Evolutionary conservation across 2,329 filamentous ascomycete genomes (phyloP).

Genomic region (Trichoderma pleuroti): DNA sequence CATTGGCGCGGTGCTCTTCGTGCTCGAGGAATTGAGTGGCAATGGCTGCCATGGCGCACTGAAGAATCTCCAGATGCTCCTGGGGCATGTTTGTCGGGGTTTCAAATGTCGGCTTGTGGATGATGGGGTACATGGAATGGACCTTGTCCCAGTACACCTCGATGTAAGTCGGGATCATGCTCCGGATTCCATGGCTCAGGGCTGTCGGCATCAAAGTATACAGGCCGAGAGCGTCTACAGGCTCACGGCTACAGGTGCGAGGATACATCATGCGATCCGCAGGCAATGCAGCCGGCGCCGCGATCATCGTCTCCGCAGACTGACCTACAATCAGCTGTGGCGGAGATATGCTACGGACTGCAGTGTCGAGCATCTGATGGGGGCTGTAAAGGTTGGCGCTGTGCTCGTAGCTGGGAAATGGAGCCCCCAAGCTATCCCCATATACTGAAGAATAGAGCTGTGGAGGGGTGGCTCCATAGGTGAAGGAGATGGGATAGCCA

Average conservation of each 20-base stretch:
- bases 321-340: conserved; percentile 46
- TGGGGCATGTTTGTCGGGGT: conserved; percentile 28
- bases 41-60: conserved; percentile 55
- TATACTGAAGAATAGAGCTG: conserved; percentile 35
- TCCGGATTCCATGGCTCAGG: conserved; percentile 39
- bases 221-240: conserved; percentile 38
- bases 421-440: conserved; percentile 29
- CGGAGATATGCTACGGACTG: conserved; percentile 50
- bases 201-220: conserved; percentile 32
- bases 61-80: conserved; percentile 43
- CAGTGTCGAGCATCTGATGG: conserved; percentile 38
- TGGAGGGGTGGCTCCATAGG: conserved; percentile 28
- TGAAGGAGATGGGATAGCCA: conserved; percentile 31
- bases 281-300: conserved; percentile 40
- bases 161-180: conserved; percentile 48
- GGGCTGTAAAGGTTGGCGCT: conserved; percentile 35
- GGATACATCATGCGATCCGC: conserved; percentile 34
- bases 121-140: conserved; percentile 46
- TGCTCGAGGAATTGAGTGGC: conserved; percentile 49
- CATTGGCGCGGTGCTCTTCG: conserved; percentile 49
- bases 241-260: conserved; percentile 39
- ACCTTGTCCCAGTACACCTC: conserved; percentile 53
- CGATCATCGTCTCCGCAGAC: conserved; percentile 49
- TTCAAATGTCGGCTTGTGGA: conserved; percentile 47
- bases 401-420: conserved; percentile 37